Conservation (phyloP, 2,329 filamentous ascomycete species). For the Aspergillus quadrilineatus region DNA sequence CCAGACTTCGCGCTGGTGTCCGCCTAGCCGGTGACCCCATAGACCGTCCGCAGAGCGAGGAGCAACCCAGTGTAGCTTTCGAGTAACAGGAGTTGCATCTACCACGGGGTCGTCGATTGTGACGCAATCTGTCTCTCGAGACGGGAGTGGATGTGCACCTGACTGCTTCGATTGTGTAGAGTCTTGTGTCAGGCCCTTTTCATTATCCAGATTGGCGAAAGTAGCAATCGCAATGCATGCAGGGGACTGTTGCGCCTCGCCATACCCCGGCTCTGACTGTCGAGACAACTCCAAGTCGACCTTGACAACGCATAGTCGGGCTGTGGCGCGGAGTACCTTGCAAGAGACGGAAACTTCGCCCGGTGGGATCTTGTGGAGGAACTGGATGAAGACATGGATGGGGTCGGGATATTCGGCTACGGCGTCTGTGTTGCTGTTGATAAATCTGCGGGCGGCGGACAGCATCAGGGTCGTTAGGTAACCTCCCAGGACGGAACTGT, state of each 20-base stretch:
- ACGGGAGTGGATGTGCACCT: slow-evolving; percentile 4
- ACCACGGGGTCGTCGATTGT: slow-evolving; percentile 23
- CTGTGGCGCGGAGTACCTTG: slow-evolving; percentile 15
- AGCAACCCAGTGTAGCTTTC: slow-evolving; percentile 23
- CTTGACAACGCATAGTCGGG: slow-evolving; percentile 21
- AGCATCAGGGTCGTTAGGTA: slow-evolving; percentile 22
- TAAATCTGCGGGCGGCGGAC: slow-evolving; percentile 18
- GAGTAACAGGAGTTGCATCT: slow-evolving; percentile 23
- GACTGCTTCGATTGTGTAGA: background rate
- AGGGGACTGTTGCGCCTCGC: background rate
- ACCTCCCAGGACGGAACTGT: slow-evolving; percentile 24
- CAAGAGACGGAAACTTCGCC: slow-evolving; percentile 19
- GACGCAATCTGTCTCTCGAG: slow-evolving; percentile 20
- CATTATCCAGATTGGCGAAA: slow-evolving; percentile 18
- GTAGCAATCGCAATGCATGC: slow-evolving; percentile 19
- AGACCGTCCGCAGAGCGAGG: slow-evolving; percentile 19
- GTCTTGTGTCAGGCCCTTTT: slow-evolving; percentile 18
- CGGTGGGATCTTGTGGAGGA: slow-evolving; percentile 20
- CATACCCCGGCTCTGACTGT: background rate
- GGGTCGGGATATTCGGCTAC: slow-evolving; percentile 18
- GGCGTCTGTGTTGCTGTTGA: slow-evolving; percentile 6
- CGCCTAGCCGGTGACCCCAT: slow-evolving; percentile 26
- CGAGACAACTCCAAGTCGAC: slow-evolving; percentile 11
- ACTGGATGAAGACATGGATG: slow-evolving; percentile 24
- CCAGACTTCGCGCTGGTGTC: slow-evolving; percentile 25